Base-by-base conservation (phyloP, 2,329 filamentous ascomycete genomes). In the Massarina eburnea region DNA sequence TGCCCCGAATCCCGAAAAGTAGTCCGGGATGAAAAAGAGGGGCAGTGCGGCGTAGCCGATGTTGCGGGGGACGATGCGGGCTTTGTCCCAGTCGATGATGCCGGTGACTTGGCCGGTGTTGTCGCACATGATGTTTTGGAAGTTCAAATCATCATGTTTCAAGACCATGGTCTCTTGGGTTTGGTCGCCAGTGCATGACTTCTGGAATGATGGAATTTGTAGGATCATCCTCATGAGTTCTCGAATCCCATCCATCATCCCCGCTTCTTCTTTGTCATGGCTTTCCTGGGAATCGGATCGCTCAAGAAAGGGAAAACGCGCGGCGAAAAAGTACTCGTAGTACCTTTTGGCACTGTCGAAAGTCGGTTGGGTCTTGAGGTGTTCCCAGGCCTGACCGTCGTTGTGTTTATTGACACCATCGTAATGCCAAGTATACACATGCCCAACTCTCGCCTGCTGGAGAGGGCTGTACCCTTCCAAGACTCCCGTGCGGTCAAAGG, bases 51-150 rank as follows among this genome's bases (percentile, higher is more conserved):
- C 26, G 27, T 45, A 50, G 2, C 51, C 55, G 5, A 51, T 39
- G 20, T 45, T 41, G 3, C 46, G 49, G 2, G 55, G 51, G 7
- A 54, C 43, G 3, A 45, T 46, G 2, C 21, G 15, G 4, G 29
- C 27, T 8, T 32, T 27, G 9, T 59, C 54, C 57, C 57, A 61
- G 49, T 59, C 57, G 21, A 61, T 41, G 24, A 61, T 48, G 2
- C 48, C 49, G 8, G 44, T 52, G 30, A 54, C 39, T 5, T 48
- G 15, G 9, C 49, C 49, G 3, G 37, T 34, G 3, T 24, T 12
- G 34, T 52, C 46, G n/a, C 43, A 35, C 9, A 53, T 18, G 39
- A 59, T 51, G 39, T 59, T 59, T n/a, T 56, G 48, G 7, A 48
- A 32, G 19, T 51, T 37, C 10, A 57, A 43, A 38, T 57, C 54